These are phyloP conservation scores for Pythium chondricola DNA, from an alignment of 352 stramenopile genomes.

Conservation along the genomic window DNA sequence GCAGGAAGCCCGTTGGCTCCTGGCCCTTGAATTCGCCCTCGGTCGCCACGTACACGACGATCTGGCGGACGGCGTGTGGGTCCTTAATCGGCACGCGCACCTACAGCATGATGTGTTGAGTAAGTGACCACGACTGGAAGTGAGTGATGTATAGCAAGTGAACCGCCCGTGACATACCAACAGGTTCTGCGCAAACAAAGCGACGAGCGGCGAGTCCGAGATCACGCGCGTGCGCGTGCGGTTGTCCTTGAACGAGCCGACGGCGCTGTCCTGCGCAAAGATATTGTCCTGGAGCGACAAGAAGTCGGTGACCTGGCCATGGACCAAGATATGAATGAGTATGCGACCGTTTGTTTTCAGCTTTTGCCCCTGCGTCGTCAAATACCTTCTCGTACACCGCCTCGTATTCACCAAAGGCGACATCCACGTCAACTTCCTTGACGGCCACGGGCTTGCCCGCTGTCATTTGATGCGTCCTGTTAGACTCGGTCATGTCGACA, in stretches of 20 bases:
- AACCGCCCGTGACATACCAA: slow-evolving; percentile 61
- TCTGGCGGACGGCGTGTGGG: slow-evolving; percentile 56
- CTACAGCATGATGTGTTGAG: no score
- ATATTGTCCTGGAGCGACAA: slow-evolving; percentile 46
- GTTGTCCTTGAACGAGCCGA: slow-evolving; percentile 73
- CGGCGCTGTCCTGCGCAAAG: slow-evolving; percentile 70
- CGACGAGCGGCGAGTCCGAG: slow-evolving; percentile 65
- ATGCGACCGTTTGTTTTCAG: no score
- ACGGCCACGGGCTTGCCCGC: slow-evolving; percentile 49
- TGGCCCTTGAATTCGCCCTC: slow-evolving; percentile 54
- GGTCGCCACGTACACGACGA: slow-evolving; percentile 71
- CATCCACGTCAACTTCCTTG: slow-evolving; percentile 60
- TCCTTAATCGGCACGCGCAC: slow-evolving; percentile 56
- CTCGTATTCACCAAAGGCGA: slow-evolving; percentile 66
- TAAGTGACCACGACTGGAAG: no score
- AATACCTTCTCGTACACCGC: slow-evolving; percentile 51
- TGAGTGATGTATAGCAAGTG: no score
- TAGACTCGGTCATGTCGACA: no score
- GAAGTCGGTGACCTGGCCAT: slow-evolving; percentile 48
- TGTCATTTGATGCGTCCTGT: slow-evolving; percentile 9
- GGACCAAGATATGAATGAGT: no score
- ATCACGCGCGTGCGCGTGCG: slow-evolving; percentile 74
- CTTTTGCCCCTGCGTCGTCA: no score
- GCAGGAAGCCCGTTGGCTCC: slow-evolving; percentile 46
- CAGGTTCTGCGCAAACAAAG: slow-evolving; percentile 64